Evolutionary conservation across 192 early-diverging fungal species (phyloP).

Genomic region (Oehlia diaphana): DNA sequence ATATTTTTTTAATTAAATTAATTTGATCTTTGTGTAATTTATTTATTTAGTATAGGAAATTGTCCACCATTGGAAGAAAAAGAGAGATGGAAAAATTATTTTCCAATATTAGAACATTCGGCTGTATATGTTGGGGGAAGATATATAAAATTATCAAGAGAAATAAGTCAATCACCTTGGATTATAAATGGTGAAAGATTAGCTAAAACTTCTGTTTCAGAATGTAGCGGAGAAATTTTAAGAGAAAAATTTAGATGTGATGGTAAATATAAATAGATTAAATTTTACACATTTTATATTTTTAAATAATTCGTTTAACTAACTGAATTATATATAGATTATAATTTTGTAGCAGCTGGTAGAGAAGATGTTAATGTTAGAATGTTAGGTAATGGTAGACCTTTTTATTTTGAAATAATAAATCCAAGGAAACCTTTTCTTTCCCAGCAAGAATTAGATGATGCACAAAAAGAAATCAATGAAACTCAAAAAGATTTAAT

Average conservation of each 20-base stretch:
- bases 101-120: slow-evolving; percentile 22
- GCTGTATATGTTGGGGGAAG: slow-evolving; percentile 67
- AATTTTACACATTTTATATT: no score
- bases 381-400: slow-evolving; percentile 90
- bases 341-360: slow-evolving; percentile 82
- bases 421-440: slow-evolving; percentile 66
- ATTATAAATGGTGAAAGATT: slow-evolving; percentile 65
- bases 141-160: slow-evolving; percentile 70
- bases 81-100: slow-evolving; percentile 14
- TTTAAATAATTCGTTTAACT: no score
- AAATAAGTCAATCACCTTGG: slow-evolving; percentile 89
- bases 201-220: slow-evolving; percentile 78
- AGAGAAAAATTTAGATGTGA: slow-evolving; percentile 25
- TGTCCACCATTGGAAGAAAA: not conserved
- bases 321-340: slow-evolving; percentile 37
- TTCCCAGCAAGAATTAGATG: slow-evolving; percentile 36
- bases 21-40: no score
- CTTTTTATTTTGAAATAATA: slow-evolving; percentile 86
- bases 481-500: slow-evolving; percentile 49
- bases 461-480: slow-evolving; percentile 51
- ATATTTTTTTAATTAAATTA: no score
- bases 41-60: not conserved
- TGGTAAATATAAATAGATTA: no score
- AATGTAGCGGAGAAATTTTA: slow-evolving; percentile 65
- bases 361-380: slow-evolving; percentile 94